Evolutionary conservation across 805 yeast species (phyloP), one percentile per base, ranked within the genome.

Genomic region (Vanderwaltozyma tropicalis): DNA sequence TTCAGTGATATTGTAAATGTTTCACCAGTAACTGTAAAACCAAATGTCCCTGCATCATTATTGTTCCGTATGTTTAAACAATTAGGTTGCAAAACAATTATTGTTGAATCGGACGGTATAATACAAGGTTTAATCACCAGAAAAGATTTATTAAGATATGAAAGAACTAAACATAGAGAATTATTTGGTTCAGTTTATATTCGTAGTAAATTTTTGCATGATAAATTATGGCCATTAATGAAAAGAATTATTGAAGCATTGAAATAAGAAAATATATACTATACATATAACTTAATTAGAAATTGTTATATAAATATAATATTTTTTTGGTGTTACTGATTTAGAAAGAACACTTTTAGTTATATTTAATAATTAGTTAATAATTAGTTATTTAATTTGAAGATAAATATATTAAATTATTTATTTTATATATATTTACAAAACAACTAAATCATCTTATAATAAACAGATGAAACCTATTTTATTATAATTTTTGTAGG

Each of bases 121-220:
- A 52, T 85, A 14, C 68, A 68, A 13, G 98, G 98, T 0, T 52
- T 85, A n/a, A 62, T 94, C 1, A 85, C 95, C 0, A 69, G 88
- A 40, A 92, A 92, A 51, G 97, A 88, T 52, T 66, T 89, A 14
- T 59, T 88, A 36, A 67, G 78, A 43, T 85, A 72, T 49, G 81
- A 78, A 45, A 54, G 65, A 40, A 42, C 41, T 5, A 46, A 59
- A 12, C 49, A 54, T 32, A 47, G 49, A 27, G 59, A 57, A 20
- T 32, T 44, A 3, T 42, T 47, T 41, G 63, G 62, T 2, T 55
- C 60, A 4, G 37, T 43, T 13, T 52, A 55, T 35, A 39, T 39
- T 17, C 48, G 45, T 16, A 49, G 54, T 39, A 48, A 47, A 26
- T 32, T 34, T 7, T 41, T 55, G 28, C 53, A 56, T 29, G 45